phyloP scores from a whole-genome alignment of 352 stramenopile species.

The Globisporangium middletonii region DNA sequence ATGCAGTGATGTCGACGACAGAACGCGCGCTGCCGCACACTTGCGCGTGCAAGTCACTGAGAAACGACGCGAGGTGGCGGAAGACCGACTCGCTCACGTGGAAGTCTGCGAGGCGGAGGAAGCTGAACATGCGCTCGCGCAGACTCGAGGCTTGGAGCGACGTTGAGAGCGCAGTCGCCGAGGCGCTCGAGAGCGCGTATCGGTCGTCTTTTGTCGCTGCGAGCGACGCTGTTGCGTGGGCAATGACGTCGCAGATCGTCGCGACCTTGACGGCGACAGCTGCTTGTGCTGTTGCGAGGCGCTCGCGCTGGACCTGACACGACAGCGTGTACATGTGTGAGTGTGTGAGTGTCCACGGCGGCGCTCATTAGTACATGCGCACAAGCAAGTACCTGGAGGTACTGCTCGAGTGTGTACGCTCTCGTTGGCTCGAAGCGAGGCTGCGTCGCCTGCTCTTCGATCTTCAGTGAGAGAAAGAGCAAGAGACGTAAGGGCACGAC shows the following conservation, averaged over 20 bases:
- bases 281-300: slow-evolving; percentile 9
- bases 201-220: slow-evolving; percentile 9
- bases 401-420: slow-evolving; percentile 8
- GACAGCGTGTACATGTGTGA: not conserved
- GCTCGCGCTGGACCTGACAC: slow-evolving; percentile 15
- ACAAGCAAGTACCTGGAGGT: slow-evolving; percentile 3
- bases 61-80: slow-evolving; percentile 24
- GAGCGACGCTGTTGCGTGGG: slow-evolving; percentile 12
- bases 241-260: slow-evolving; percentile 19
- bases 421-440: not conserved
- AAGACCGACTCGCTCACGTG: slow-evolving; percentile 41
- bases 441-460: slow-evolving; percentile 6
- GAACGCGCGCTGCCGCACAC: slow-evolving; percentile 21
- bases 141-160: slow-evolving; percentile 25
- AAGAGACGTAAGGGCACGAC: not conserved
- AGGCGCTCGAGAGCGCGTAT: slow-evolving; percentile 1
- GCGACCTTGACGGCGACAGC: slow-evolving; percentile 16
- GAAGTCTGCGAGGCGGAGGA: slow-evolving; percentile 42
- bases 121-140: slow-evolving; percentile 47
- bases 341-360: not conserved
- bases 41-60: slow-evolving; percentile 23
- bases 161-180: slow-evolving; percentile 4
- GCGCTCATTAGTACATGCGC: not conserved
- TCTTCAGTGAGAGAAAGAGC: slow-evolving; percentile 5
- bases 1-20: no score